Evolutionary conservation across 2,329 filamentous ascomycete species (phyloP).

Genomic region (Cladosporium halotolerans): DNA sequence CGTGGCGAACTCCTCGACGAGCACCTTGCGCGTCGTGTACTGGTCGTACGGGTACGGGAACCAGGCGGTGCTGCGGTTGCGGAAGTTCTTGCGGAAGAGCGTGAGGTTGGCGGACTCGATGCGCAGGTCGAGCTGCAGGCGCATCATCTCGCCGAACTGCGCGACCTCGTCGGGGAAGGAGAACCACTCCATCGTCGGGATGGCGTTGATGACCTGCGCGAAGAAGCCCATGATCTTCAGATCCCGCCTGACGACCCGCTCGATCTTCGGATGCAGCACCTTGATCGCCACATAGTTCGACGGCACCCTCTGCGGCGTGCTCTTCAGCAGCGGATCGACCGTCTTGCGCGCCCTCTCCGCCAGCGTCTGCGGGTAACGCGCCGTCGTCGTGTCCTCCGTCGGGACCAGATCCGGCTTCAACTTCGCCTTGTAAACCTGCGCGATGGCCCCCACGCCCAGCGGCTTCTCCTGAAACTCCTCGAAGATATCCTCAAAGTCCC

Average conservation of each 20-base stretch:
- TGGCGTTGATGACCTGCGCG: conserved; percentile 70
- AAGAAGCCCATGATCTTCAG: conserved; percentile 92
- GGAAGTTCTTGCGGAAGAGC: conserved; percentile 85
- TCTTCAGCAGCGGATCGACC: conserved; percentile 81
- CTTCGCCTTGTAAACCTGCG: conserved; percentile 95
- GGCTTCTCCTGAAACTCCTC: conserved; percentile 89
- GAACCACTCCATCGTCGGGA: conserved; percentile 95
- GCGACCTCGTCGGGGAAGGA: conserved; percentile 89
- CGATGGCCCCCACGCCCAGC: conserved; percentile 89
- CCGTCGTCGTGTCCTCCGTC: conserved; percentile 51
- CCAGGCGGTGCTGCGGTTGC: conserved; percentile 82
- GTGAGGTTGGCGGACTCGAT: conserved; percentile 90
- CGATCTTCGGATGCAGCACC: conserved; percentile 86
- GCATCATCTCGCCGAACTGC: conserved; percentile 98
- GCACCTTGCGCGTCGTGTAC: conserved; percentile 83
- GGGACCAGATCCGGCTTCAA: conserved; percentile 71
- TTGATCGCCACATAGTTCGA: conserved; percentile 94
- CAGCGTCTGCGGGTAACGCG: conserved; percentile 51
- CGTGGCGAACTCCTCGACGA: conserved; percentile 93
- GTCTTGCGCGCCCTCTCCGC: conserved; percentile 68
- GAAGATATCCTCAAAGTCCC: conserved; percentile 83
- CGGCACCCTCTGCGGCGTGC: conserved; percentile 74
- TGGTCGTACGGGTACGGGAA: conserved; percentile 92
- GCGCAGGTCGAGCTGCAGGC: conserved; percentile 86
- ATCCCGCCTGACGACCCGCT: conserved; percentile 83